Conservation (phyloP, 23 red algal genomes). For the Rhodosorus marinus region DNA sequence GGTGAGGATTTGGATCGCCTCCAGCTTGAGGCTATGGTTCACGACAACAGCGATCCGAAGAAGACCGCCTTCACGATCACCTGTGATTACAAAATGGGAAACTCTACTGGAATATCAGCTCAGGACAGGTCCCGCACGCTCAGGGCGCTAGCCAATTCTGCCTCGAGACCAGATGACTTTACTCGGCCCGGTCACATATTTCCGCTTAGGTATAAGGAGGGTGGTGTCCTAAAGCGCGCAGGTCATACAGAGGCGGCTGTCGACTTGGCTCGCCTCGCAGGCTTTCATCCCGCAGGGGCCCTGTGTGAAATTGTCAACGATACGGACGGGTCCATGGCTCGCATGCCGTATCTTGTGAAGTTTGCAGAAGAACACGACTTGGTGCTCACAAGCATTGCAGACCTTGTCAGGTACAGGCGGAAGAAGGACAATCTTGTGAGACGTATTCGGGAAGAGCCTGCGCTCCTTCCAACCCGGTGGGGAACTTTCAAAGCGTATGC, state of each 20-base stretch:
- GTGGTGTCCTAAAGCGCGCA: slow-evolving; percentile 88
- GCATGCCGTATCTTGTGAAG: slow-evolving; percentile 42
- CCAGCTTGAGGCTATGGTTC: slow-evolving; percentile 62
- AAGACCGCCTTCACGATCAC: slow-evolving; percentile 83
- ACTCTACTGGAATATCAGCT: slow-evolving; percentile 83
- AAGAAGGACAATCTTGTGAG: slow-evolving; percentile 64
- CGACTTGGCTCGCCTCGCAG: slow-evolving; percentile 63
- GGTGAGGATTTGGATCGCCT: slow-evolving; percentile 29
- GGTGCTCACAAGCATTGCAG: slow-evolving; percentile 88
- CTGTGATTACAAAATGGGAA: slow-evolving; percentile 58
- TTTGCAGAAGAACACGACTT: slow-evolving; percentile 61
- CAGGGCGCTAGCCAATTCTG: slow-evolving; percentile 43
- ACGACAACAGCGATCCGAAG: slow-evolving; percentile 82
- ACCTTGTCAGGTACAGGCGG: slow-evolving; percentile 71
- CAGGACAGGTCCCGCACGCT: slow-evolving; percentile 59
- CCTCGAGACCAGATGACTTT: slow-evolving; percentile 35
- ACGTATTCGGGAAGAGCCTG: slow-evolving; percentile 26
- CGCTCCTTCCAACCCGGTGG: slow-evolving; percentile 66
- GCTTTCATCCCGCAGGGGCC: slow-evolving; percentile 66
- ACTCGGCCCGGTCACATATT: slow-evolving; percentile 90
- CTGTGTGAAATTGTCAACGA: slow-evolving; percentile 91
- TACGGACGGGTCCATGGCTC: slow-evolving; percentile 68
- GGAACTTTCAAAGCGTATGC: slow-evolving; percentile 63
- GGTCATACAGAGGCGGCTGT: slow-evolving; percentile 92
- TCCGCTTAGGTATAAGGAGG: slow-evolving; percentile 51